phyloP scores from a whole-genome alignment of 2,329 filamentous ascomycete species.

The Aureobasidium sp. region DNA sequence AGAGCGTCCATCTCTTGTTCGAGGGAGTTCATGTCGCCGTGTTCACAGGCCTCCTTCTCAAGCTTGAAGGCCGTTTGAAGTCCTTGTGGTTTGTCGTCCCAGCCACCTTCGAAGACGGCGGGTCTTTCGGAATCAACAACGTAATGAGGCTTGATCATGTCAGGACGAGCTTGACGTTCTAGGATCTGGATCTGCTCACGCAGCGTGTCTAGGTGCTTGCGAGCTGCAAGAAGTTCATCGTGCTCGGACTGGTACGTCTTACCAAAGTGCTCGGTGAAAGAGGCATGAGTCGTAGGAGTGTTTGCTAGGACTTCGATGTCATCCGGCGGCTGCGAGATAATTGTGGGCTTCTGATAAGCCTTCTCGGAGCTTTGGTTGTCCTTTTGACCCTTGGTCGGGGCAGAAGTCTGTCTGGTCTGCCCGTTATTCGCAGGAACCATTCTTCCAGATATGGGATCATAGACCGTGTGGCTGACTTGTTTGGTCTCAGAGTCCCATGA shows the following conservation, averaged over 20 bases:
- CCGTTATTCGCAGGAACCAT: conserved; percentile 25
- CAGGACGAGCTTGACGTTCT: conserved; percentile 4
- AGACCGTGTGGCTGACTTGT: conserved; percentile 26
- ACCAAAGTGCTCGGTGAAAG: not conserved
- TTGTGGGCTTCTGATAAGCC: not conserved
- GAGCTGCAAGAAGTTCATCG: conserved; percentile 1
- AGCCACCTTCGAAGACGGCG: conserved; percentile 8
- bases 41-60: conserved; percentile 3
- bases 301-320: not conserved
- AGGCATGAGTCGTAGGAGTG: not conserved
- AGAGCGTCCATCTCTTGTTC: conserved; percentile 19
- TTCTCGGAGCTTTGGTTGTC: not conserved
- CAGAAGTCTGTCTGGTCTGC: conserved; percentile 14
- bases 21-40: conserved; percentile 13
- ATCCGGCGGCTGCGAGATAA: not conserved
- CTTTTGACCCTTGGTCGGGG: not conserved
- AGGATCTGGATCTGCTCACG: conserved; percentile 9
- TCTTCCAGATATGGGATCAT: conserved; percentile 33
- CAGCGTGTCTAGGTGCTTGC: conserved; percentile 4
- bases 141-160: not conserved
- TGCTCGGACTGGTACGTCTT: conserved; percentile 2
- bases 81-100: conserved; percentile 2
- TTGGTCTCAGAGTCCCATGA: conserved; percentile 29
- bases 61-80: conserved; percentile 5
- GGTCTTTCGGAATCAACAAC: not conserved